phyloP scores from a whole-genome alignment of 2,329 filamentous ascomycete species.

The Penicillium vulpinum region DNA sequence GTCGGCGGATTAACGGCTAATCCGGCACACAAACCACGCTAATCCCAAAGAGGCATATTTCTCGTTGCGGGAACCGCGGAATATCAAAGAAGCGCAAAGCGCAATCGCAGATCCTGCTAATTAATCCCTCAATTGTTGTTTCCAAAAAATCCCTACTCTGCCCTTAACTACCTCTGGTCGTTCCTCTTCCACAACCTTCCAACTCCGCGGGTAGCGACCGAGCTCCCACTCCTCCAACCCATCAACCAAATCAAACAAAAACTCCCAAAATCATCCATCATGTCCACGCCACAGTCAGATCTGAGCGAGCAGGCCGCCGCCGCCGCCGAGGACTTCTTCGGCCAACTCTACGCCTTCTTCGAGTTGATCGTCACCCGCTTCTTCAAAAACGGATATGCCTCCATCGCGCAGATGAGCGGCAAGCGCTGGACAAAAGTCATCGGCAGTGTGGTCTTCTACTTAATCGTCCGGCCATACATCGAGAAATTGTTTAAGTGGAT shows the following conservation, averaged over 20 bases:
- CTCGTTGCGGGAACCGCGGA: constrained; percentile 9
- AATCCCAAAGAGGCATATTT: background rate
- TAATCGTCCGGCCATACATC: constrained; percentile 71
- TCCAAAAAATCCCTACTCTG: background rate
- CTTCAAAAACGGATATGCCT: constrained; percentile 42
- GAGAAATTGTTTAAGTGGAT: constrained; percentile 65
- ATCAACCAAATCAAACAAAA: constrained; percentile 2
- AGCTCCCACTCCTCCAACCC: background rate
- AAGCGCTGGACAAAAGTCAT: constrained; percentile 65
- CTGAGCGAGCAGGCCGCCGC: constrained; percentile 26
- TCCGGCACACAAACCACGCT: constrained; percentile 9
- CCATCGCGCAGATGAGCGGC: constrained; percentile 46
- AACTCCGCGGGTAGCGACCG: background rate
- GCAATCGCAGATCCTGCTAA: constrained; percentile 5
- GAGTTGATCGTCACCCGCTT: constrained; percentile 31
- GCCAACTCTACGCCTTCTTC: constrained; percentile 29
- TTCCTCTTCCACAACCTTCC: background rate
- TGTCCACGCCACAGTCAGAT: constrained; percentile 22
- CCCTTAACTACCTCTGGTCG: background rate
- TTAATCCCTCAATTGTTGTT: constrained; percentile 6
- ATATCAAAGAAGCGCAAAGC: constrained; percentile 13
- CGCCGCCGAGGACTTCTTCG: constrained; percentile 33
- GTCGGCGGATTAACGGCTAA: constrained; percentile 19
- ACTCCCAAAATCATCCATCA: constrained; percentile 16
- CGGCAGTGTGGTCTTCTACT: constrained; percentile 70